Evolutionary conservation across 2,329 filamentous ascomycete genomes (phyloP).

Genomic region (Xylaria sp.): DNA sequence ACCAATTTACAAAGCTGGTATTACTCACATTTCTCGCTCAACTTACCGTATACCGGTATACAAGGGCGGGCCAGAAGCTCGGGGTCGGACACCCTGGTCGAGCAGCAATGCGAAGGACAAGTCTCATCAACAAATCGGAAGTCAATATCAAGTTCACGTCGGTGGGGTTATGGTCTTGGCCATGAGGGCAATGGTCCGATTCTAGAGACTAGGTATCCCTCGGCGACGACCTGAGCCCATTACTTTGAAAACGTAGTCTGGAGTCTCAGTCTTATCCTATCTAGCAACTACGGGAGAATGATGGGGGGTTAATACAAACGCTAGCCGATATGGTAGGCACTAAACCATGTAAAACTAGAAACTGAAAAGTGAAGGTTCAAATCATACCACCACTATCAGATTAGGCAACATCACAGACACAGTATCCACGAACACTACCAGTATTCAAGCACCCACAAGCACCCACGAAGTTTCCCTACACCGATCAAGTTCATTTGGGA

Average conservation of each 20-base stretch:
- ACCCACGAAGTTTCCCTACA: neutral
- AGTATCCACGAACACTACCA: neutral
- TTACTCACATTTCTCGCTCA: constrained; percentile 22
- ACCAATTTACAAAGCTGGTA: neutral
- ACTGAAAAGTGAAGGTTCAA: neutral
- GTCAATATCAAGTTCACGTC: neutral
- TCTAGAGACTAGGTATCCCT: neutral
- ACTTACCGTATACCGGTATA: constrained; percentile 36
- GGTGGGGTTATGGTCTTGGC: neutral
- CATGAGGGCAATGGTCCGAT: neutral
- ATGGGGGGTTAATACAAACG: neutral
- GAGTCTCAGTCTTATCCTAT: neutral
- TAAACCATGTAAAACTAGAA: neutral
- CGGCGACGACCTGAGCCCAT: neutral
- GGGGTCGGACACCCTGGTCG: constrained; percentile 32
- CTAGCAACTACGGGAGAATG: neutral
- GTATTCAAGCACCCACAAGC: neutral
- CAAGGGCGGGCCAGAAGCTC: constrained; percentile 2
- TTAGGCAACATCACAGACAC: neutral
- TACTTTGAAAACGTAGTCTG: neutral
- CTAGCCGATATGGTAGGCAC: neutral
- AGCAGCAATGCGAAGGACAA: constrained; percentile 14
- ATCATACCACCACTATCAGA: neutral
- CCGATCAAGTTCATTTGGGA: too few species aligned
- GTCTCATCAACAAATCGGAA: neutral